phyloP scores from a whole-genome alignment of 805 yeast genomes.

The Yarrowia sp. region DNA sequence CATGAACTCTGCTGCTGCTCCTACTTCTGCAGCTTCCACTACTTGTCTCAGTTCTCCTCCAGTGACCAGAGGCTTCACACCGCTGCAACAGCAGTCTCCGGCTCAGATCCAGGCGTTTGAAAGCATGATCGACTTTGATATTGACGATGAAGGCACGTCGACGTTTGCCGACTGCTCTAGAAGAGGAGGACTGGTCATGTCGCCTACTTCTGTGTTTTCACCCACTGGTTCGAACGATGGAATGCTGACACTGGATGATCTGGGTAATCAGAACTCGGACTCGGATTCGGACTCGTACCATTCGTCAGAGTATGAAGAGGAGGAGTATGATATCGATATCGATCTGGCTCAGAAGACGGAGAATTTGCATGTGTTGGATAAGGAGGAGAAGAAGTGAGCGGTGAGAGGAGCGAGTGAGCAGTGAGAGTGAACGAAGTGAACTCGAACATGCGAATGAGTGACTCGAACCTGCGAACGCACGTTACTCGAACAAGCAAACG shows the following conservation, averaged over 20 bases:
- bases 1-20: not conserved
- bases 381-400: not conserved
- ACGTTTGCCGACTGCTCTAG: constrained; percentile 22
- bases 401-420: too few species aligned
- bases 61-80: constrained; percentile 7
- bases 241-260: constrained; percentile 3
- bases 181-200: constrained; percentile 22
- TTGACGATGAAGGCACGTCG: constrained; percentile 21
- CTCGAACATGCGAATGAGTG: too few species aligned
- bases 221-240: constrained; percentile 7
- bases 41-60: constrained; percentile 18
- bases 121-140: constrained; percentile 21
- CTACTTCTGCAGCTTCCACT: constrained; percentile 5
- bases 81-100: constrained; percentile 14
- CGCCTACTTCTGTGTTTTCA: constrained; percentile 9
- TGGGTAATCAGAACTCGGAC: constrained; percentile 18
- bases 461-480: too few species aligned
- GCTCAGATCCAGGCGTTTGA: constrained; percentile 18
- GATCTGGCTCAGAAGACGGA: constrained; percentile 20
- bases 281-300: constrained; percentile 34
- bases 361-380: constrained; percentile 24
- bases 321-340: constrained; percentile 29
- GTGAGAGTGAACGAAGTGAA: too few species aligned
- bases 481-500: too few species aligned
- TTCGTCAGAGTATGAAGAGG: constrained; percentile 16